Evolutionary conservation across 2,329 filamentous ascomycete genomes (phyloP).

Genomic region (Ceratocystis cacaofunesta): DNA sequence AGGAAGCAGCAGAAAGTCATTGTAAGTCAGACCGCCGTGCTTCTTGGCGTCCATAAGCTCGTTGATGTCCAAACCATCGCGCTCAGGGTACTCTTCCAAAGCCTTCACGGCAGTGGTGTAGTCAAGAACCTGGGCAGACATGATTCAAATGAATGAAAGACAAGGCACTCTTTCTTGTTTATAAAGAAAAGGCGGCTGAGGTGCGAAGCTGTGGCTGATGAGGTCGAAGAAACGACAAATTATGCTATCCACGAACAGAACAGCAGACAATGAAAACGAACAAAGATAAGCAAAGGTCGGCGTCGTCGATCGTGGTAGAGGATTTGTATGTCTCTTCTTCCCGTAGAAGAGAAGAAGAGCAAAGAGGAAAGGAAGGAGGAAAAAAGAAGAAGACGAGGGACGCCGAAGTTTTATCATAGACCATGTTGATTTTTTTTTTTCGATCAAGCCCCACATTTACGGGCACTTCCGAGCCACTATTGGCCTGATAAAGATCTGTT

Average conservation of each 20-base stretch:
- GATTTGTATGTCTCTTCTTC: constrained; percentile 35
- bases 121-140: constrained; percentile 61
- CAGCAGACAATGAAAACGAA: constrained; percentile 22
- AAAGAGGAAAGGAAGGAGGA: constrained; percentile 27
- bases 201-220: constrained; percentile 21
- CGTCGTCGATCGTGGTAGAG: constrained; percentile 21
- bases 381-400: constrained; percentile 22
- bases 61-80: constrained; percentile 76
- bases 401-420: constrained; percentile 5
- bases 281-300: constrained; percentile 23
- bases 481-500: constrained; percentile 12
- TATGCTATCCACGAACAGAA: constrained; percentile 24
- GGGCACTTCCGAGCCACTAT: constrained; percentile 9
- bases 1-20: constrained; percentile 92
- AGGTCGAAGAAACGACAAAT: constrained; percentile 29
- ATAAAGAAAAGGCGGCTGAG: constrained; percentile 23
- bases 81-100: constrained; percentile 63
- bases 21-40: constrained; percentile 92
- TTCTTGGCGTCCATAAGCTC: constrained; percentile 81
- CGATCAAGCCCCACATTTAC: constrained; percentile 3
- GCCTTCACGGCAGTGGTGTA: constrained; percentile 61
- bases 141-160: constrained; percentile 25
- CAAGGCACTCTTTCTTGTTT: constrained; percentile 17
- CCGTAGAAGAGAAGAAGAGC: constrained; percentile 36
- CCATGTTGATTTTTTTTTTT: constrained; percentile 7